Base-by-base conservation (phyloP, 169 alveolate genomes). In the Cryptosporidium sp. region DNA sequence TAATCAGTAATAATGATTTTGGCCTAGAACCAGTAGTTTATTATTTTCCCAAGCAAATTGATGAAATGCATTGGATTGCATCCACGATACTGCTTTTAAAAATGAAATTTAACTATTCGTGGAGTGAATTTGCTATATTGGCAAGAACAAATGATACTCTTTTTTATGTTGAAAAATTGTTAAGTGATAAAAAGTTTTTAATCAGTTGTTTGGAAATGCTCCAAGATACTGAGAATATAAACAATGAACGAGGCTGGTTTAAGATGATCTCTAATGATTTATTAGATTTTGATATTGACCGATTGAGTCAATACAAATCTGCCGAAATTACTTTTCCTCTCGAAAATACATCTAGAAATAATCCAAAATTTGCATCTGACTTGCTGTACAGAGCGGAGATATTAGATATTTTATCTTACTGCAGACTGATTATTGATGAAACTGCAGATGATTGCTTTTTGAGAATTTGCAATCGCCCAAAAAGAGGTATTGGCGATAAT, bases 71-170 rank as follows among this genome's bases (percentile, higher is more conserved):
- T 1, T 87, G 92, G 86, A 89, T 94, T 53, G 85, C 93, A 7
- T 60, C 73, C 58, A 86, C 85, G 12, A 91, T 93, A 23, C 65
- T 93, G 45, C 45, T 89, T 6, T 42, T 87, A 61, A 85, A 86
- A 52, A 84, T 60, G 16, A 73, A 72, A n/a, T 69, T 71, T 18
- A 85, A 72, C 69, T 85, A 92, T 52, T 84, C 93, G 26, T 95
- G 95, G 94, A 93, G 91, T 80, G 95, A 95, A 91, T 91, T 95
- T 52, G 95, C 94, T 29, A 80, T 95, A 61, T 92, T 95, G 51
- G 87, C 92, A 84, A 92, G 97, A 70, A 85, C 94, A 21, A 92
- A 92, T 75, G 73, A 65, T 56, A 92, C 93, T 37, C 62, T 87
- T 29, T 42, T 56, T 70, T 84, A 85, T 53, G 23, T 94, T 37